phyloP scores from a whole-genome alignment of 371 early-diverging fungal genomes.

The Mucor piriformis region DNA sequence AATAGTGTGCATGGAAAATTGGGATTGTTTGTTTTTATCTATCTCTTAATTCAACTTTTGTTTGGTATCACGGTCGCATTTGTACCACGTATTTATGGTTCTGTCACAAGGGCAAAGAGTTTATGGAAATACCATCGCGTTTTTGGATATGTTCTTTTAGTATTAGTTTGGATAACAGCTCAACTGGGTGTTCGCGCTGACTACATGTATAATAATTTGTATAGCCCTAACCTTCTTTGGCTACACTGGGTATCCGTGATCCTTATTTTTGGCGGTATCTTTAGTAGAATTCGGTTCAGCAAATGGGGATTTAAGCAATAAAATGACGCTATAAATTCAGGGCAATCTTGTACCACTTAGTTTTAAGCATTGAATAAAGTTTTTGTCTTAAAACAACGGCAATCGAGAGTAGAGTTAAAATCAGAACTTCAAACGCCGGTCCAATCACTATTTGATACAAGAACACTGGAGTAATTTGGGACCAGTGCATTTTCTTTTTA shows the following conservation, averaged over 20 bases:
- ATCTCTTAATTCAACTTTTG: constrained; percentile 32
- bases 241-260: constrained; percentile 38
- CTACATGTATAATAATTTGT: constrained; percentile 40
- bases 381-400: too few species aligned
- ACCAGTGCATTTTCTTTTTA: too few species aligned
- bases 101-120: constrained; percentile 27
- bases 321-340: background rate
- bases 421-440: too few species aligned
- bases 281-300: constrained; percentile 22
- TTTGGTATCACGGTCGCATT: constrained; percentile 37
- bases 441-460: too few species aligned
- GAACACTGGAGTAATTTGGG: too few species aligned
- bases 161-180: constrained; percentile 37
- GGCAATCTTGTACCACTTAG: background rate
- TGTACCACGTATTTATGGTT: constrained; percentile 31
- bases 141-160: constrained; percentile 35
- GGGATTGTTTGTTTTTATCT: constrained; percentile 34
- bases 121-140: constrained; percentile 44
- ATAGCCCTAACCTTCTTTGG: constrained; percentile 32
- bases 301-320: constrained; percentile 33
- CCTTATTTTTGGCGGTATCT: constrained; percentile 33
- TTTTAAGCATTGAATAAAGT: background rate
- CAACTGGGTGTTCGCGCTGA: constrained; percentile 49
- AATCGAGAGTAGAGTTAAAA: too few species aligned
- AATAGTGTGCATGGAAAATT: constrained; percentile 35